Evolutionary conservation across 768 basidiomycete genomes (phyloP).

Genomic region (Trametes meyenii): DNA sequence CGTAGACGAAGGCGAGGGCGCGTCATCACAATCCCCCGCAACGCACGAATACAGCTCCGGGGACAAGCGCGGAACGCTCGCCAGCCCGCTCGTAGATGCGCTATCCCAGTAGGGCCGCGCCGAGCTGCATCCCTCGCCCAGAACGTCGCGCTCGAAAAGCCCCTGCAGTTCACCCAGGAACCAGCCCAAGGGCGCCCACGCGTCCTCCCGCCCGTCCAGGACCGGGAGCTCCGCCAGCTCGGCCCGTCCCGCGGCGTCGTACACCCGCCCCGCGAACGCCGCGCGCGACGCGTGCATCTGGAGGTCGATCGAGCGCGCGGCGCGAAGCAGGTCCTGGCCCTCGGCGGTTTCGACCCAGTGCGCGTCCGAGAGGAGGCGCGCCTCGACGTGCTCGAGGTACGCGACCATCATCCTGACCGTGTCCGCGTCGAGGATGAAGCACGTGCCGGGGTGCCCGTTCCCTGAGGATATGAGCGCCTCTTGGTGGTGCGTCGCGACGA

Average conservation of each 20-base stretch:
- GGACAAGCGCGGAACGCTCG: too few species aligned
- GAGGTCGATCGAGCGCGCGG: not conserved
- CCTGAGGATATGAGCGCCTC: not conserved
- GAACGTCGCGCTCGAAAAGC: not conserved
- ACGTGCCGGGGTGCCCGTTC: not conserved
- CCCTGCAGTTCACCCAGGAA: not conserved
- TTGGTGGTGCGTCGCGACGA: not conserved
- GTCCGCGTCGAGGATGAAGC: not conserved
- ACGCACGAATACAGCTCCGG: not conserved
- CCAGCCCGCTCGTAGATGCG: not conserved
- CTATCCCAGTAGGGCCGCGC: not conserved
- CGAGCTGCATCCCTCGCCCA: not conserved
- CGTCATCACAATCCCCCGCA: not conserved
- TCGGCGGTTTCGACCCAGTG: not conserved
- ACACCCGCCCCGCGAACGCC: not conserved
- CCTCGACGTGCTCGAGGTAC: not conserved
- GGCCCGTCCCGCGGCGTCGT: not conserved
- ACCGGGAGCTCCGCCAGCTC: not conserved
- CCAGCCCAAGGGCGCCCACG: not conserved
- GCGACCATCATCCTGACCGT: not conserved
- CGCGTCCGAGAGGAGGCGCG: not conserved
- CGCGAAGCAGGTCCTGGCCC: not conserved
- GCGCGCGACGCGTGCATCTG: not conserved
- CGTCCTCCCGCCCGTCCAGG: not conserved
- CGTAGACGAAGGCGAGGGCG: not conserved